phyloP scores from a whole-genome alignment of 2,329 filamentous ascomycete genomes.

The Xylariales sp. region DNA sequence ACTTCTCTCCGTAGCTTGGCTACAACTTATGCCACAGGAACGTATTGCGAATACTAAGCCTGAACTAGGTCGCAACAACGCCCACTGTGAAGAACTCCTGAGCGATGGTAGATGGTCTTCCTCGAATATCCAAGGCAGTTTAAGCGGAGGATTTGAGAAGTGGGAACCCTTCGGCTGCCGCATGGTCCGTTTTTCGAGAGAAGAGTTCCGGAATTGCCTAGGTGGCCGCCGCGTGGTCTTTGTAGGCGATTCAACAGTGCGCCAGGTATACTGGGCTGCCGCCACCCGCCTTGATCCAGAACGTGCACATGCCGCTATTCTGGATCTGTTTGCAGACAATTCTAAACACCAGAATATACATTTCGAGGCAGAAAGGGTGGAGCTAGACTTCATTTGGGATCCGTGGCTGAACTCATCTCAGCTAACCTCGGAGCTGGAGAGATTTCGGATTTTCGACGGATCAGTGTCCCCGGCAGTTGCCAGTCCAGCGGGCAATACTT shows the following conservation, averaged over 20 bases:
- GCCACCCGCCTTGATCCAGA: conserved; percentile 41
- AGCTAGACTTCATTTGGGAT: conserved; percentile 57
- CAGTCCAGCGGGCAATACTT: conserved; percentile 16
- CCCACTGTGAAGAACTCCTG: conserved; percentile 20
- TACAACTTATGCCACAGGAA: no score
- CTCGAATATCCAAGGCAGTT: conserved; percentile 5
- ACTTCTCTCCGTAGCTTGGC: no score
- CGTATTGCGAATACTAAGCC: neutral
- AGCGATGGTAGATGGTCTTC: conserved; percentile 20
- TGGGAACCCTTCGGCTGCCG: conserved; percentile 61
- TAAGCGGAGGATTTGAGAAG: conserved; percentile 28
- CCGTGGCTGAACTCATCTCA: conserved; percentile 52
- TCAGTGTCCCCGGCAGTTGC: conserved; percentile 11
- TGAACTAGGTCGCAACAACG: conserved; percentile 16
- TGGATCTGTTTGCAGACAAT: conserved; percentile 24
- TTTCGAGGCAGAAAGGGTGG: conserved; percentile 38
- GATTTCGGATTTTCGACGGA: conserved; percentile 22
- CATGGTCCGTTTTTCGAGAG: conserved; percentile 47
- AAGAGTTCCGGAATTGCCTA: conserved; percentile 51
- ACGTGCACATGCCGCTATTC: conserved; percentile 28
- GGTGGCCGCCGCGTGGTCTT: conserved; percentile 49
- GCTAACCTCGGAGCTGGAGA: conserved; percentile 34
- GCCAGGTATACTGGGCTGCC: conserved; percentile 57
- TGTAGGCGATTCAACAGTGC: conserved; percentile 55
- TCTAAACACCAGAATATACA: conserved; percentile 40